phyloP scores from a whole-genome alignment of 1,284 basidiomycete genomes.

The Leccinum angustisporum region DNA sequence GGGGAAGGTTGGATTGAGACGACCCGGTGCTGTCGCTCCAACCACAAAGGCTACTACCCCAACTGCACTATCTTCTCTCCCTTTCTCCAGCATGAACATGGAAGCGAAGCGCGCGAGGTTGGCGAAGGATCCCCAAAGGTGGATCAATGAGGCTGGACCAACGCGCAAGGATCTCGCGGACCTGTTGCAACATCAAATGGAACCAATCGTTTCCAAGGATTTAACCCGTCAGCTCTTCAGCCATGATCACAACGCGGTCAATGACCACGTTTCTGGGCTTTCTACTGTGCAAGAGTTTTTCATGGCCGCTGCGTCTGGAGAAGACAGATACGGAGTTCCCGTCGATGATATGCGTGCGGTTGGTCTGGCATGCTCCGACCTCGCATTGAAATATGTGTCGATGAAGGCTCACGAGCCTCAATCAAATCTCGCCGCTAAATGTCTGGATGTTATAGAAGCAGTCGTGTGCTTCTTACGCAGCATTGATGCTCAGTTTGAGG shows the following conservation, averaged over 20 bases:
- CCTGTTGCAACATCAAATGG: conserved; percentile 89
- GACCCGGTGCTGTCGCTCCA: conserved; percentile 42
- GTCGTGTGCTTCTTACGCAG: conserved; percentile 73
- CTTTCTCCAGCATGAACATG: conserved; percentile 69
- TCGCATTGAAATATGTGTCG: conserved; percentile 93
- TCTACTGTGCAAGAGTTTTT: conserved; percentile 77
- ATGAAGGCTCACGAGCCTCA: conserved; percentile 92
- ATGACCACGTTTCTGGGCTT: conserved; percentile 86
- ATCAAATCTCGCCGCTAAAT: conserved; percentile 87
- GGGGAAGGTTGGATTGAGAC: conserved; percentile 52
- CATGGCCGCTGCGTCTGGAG: conserved; percentile 54
- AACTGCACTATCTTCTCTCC: conserved; percentile 38
- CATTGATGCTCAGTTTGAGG: conserved; percentile 80
- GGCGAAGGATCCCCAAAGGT: conserved; percentile 75
- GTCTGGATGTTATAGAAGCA: conserved; percentile 85
- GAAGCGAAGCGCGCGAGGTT: conserved; percentile 77
- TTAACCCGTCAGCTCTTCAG: conserved; percentile 86
- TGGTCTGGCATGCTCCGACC: conserved; percentile 89
- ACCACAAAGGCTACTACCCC: conserved; percentile 36
- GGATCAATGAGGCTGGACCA: conserved; percentile 83
- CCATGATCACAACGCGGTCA: conserved; percentile 93
- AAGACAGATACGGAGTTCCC: conserved; percentile 55
- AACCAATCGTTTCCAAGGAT: conserved; percentile 76
- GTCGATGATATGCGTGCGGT: conserved; percentile 61
- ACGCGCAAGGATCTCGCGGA: conserved; percentile 88